phyloP scores from a whole-genome alignment of 2,329 filamentous ascomycete genomes.

The Scedosporium apiospermum region DNA sequence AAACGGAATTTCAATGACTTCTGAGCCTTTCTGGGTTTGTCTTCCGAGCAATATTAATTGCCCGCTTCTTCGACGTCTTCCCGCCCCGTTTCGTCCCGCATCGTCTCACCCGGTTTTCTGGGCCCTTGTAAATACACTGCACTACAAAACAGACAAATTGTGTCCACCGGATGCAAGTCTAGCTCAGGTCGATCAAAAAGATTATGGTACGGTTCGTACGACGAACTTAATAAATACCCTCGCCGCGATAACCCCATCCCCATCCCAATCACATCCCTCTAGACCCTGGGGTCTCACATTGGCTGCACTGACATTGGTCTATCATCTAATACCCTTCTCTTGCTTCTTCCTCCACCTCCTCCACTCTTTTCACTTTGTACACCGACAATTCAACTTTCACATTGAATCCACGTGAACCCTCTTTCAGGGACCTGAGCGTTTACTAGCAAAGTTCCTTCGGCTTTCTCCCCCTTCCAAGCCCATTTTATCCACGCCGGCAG shows the following conservation, averaged over 20 bases:
- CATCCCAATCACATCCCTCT: not conserved
- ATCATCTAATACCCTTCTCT: no score
- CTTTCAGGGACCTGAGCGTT: not conserved
- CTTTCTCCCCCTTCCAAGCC: not conserved
- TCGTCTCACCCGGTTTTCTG: not conserved
- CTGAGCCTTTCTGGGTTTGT: not conserved
- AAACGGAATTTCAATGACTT: no score
- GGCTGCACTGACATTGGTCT: no score
- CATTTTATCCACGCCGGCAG: not conserved
- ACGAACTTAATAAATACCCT: slow-evolving; percentile 1
- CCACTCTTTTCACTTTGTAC: not conserved
- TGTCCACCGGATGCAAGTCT: not conserved
- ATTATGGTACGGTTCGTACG: not conserved
- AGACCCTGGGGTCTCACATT: no score
- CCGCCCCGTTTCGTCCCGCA: not conserved
- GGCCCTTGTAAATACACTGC: not conserved
- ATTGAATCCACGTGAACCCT: not conserved
- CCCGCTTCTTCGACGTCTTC: not conserved
- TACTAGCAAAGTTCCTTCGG: not conserved
- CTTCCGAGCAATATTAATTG: not conserved
- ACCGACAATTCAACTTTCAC: not conserved
- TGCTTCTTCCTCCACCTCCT: not conserved
- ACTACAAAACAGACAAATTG: no score
- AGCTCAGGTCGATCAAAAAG: not conserved
- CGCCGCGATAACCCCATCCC: not conserved